phyloP scores from a whole-genome alignment of 108 stramenopile species.

The Craspedostauros australis region DNA sequence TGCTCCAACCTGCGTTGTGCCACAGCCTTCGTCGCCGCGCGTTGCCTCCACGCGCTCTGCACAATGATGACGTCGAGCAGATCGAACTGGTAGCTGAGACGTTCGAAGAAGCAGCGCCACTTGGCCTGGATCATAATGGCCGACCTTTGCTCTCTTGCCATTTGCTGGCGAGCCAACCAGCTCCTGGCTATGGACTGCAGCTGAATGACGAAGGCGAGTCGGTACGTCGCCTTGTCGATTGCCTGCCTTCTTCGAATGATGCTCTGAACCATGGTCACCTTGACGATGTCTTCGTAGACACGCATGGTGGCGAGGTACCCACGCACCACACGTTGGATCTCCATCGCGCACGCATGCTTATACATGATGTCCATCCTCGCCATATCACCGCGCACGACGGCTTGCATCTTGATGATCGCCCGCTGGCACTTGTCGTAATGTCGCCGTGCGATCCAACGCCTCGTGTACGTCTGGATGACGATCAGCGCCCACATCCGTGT shows the following conservation, averaged over 20 bases:
- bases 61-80: constrained; percentile 52
- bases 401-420: constrained; percentile 57
- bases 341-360: constrained; percentile 70
- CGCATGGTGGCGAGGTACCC: constrained; percentile 39
- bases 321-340: constrained; percentile 54
- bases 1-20: not conserved
- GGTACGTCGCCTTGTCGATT: constrained; percentile 33
- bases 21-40: constrained; percentile 9
- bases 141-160: constrained; percentile 6
- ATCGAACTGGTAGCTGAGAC: constrained; percentile 48
- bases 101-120: constrained; percentile 38
- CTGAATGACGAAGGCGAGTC: constrained; percentile 36
- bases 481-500: constrained; percentile 69
- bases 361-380: constrained; percentile 52
- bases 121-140: constrained; percentile 47
- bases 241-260: constrained; percentile 44
- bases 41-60: constrained; percentile 44
- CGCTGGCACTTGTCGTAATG: constrained; percentile 18
- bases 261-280: constrained; percentile 48
- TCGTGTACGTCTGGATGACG: constrained; percentile 54
- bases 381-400: constrained; percentile 48
- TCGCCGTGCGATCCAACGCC: constrained; percentile 49
- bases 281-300: constrained; percentile 59
- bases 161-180: constrained; percentile 20
- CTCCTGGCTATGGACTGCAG: constrained; percentile 47